Evolutionary conservation across 2,329 filamentous ascomycete genomes (phyloP), one percentile per base, ranked within the genome.

Genomic region (Stagonosporopsis tanaceti): DNA sequence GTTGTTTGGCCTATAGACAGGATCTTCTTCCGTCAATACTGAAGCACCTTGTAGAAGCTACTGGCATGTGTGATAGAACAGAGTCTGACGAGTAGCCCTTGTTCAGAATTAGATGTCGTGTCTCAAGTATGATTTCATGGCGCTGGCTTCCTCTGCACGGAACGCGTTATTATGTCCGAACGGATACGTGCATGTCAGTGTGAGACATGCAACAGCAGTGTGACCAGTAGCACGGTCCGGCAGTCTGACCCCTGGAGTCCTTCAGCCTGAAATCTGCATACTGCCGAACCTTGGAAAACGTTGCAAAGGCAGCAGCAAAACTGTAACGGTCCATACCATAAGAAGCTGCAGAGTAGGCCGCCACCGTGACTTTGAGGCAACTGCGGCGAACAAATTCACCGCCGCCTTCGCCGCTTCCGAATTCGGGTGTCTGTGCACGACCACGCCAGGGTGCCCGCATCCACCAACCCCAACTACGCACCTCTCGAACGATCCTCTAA

Each of bases 321-420:
- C 22, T 28, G 30, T 27, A 25, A n/a, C 6, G 25, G 17, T 34
- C 25, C 15, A 15, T 44, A 15, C 17, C 17, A 20, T 20, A 39
- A 22, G 47, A 40, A 38, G 32, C 37, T 57, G 30, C n/a, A 14
- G 47, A 38, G n/a, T 15, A 57, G 39, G 54, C 48, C 54, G 48
- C 48, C 54, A 57, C 42, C 17, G 44, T 37, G 32, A 35, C 38
- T 47, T 38, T 34, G 38, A 65, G 59, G 63, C 62, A 64, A 59
- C 63, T 61, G 53, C 59, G 52, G 60, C 59, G 61, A 59, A 40
- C 47, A 25, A 54, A 46, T 57, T 64, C 57, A 58, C 56, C 41
- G 50, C 57, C 46, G 51, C 32, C 45, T 45, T 53, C 51, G 63
- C 56, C 52, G 47, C 55, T 63, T 41, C 65, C 61, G 45, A 40